Percentiles rank a stretch among this genome's conserved stretches.
Conservation (phyloP, 2,329 filamentous ascomycete genomes). For the Fusarium sp. region DNA sequence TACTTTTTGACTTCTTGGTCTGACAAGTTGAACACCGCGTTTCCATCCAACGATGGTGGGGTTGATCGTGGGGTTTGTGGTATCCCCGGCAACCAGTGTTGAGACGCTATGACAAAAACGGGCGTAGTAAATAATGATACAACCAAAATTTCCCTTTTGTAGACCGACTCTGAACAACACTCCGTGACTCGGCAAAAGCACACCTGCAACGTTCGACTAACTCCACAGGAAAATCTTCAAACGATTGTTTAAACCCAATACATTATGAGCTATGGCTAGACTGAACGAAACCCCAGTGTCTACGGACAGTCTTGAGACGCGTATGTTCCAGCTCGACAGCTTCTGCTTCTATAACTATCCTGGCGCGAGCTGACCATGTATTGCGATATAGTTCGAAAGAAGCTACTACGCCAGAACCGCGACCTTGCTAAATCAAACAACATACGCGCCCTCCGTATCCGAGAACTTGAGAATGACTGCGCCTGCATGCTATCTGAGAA, state of each 20-base stretch:
- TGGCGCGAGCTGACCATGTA: slow-evolving; percentile 38
- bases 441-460: slow-evolving; percentile 81
- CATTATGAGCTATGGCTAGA: slow-evolving; percentile 77
- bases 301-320: slow-evolving; percentile 78
- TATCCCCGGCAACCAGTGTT: slow-evolving; percentile 52
- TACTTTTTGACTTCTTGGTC: slow-evolving; percentile 13
- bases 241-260: slow-evolving; percentile 22
- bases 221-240: slow-evolving; percentile 32
- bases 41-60: slow-evolving; percentile 46
- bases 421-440: slow-evolving; percentile 87
- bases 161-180: slow-evolving; percentile 48
- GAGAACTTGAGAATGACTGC: slow-evolving; percentile 82
- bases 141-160: slow-evolving; percentile 47
- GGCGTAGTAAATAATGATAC: slow-evolving; percentile 56
- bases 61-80: slow-evolving; percentile 47
- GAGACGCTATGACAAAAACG: slow-evolving; percentile 48
- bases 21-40: slow-evolving; percentile 35
- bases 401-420: slow-evolving; percentile 86
- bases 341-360: slow-evolving; percentile 7
- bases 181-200: slow-evolving; percentile 36
- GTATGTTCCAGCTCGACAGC: slow-evolving; percentile 64
- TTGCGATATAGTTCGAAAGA: slow-evolving; percentile 75
- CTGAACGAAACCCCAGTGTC: slow-evolving; percentile 82
- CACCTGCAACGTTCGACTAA: slow-evolving; percentile 29
- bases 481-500: slow-evolving; percentile 85